Percentiles rank a stretch among this genome's conserved stretches.
Evolutionary conservation across 148 eudicot genomes (phyloP).

Genomic region (Vaccinium macrocarpon): DNA sequence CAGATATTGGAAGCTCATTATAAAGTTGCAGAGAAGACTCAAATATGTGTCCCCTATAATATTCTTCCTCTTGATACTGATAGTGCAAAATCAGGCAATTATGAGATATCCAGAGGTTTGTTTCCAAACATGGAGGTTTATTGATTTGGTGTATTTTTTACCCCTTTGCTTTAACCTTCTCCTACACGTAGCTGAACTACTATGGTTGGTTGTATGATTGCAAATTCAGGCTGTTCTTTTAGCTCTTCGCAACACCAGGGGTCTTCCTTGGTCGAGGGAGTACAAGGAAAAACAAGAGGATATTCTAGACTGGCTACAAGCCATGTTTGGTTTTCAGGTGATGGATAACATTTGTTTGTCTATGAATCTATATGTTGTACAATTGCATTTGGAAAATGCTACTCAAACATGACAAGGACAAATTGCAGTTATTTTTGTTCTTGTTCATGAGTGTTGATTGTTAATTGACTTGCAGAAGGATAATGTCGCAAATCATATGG

Average conservation of each 20-base stretch:
- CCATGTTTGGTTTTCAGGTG: constrained; percentile 99
- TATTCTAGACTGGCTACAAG: constrained; percentile 94
- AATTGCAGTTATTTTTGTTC: neutral
- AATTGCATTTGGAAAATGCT: neutral
- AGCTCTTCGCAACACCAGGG: constrained; percentile 94
- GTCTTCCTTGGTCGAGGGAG: constrained; percentile 98
- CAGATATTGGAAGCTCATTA: constrained; percentile 96
- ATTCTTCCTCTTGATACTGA: constrained; percentile 99
- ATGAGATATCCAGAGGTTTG: constrained; percentile 96
- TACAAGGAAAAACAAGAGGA: constrained; percentile 94
- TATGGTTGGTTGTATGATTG: constrained; percentile 10
- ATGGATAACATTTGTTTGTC: neutral
- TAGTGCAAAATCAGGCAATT: constrained; percentile 91
- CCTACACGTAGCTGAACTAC: constrained; percentile 8
- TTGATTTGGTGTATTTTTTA: neutral
- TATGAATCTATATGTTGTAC: neutral
- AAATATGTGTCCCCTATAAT: constrained; percentile 83
- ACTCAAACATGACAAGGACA: neutral
- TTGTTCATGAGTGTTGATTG: neutral
- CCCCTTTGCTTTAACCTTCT: constrained; percentile 1
- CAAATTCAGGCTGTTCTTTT: constrained; percentile 92
- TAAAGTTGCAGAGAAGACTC: constrained; percentile 95
- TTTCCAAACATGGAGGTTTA: neutral
- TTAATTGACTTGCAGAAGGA: constrained; percentile 63
- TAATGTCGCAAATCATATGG: constrained; percentile 94